Evolutionary conservation across 2,329 filamentous ascomycete species (phyloP).

Genomic region (Clathrospora elynae): DNA sequence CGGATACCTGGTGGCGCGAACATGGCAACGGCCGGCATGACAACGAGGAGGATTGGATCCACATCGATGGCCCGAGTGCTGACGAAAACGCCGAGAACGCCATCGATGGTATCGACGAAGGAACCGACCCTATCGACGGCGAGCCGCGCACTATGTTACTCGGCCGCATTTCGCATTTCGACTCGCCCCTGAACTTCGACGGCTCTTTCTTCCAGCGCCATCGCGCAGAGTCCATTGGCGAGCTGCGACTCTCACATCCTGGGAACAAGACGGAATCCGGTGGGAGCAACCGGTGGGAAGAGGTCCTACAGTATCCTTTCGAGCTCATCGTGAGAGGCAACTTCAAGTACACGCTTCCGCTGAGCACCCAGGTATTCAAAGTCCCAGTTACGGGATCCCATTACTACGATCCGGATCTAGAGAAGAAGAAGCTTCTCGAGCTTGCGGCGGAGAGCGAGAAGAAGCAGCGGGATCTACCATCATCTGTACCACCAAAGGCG

Average conservation of each 20-base stretch:
- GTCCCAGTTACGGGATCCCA: conserved; percentile 54
- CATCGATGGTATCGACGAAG: conserved; percentile 53
- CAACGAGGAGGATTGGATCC: conserved; percentile 36
- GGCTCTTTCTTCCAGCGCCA: conserved; percentile 82
- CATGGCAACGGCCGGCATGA: conserved; percentile 35
- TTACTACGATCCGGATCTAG: conserved; percentile 43
- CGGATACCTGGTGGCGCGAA: conserved; percentile 53
- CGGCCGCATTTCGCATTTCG: conserved; percentile 85
- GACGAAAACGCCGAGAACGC: conserved; percentile 10
- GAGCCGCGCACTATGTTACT: conserved; percentile 84
- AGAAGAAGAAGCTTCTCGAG: conserved; percentile 41
- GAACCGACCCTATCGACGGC: conserved; percentile 66
- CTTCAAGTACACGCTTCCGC: conserved; percentile 75
- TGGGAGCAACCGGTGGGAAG: conserved; percentile 86
- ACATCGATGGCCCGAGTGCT: conserved; percentile 15
- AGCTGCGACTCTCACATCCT: conserved; percentile 79
- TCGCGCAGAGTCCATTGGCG: conserved; percentile 74
- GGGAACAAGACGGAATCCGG: conserved; percentile 85
- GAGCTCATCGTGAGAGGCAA: conserved; percentile 91
- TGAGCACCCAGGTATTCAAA: conserved; percentile 61
- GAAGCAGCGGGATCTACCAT: conserved; percentile 12
- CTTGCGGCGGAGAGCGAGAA: conserved; percentile 8
- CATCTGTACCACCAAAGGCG: conserved; percentile 31
- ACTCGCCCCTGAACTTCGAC: conserved; percentile 86
- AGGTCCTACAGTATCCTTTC: conserved; percentile 88